Conservation (phyloP, 2,329 filamentous ascomycete species). For the Leptographium radiaticola region DNA sequence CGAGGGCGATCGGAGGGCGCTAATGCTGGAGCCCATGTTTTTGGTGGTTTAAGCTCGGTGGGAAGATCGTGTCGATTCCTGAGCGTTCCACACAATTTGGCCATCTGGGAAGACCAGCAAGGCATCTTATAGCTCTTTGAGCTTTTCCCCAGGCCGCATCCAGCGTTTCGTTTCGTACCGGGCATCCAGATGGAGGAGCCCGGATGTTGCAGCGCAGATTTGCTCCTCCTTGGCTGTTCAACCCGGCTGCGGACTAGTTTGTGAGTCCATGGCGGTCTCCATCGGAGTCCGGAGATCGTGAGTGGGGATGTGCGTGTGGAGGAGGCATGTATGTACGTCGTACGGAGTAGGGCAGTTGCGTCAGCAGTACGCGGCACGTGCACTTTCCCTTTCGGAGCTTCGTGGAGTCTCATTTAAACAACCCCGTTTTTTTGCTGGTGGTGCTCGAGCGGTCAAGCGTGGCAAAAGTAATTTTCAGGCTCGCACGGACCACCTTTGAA, state of each 20-base stretch:
- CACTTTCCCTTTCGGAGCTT: background rate
- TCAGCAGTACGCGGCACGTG: background rate
- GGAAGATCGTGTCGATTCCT: background rate
- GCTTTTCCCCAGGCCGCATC: background rate
- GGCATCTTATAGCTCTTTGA: background rate
- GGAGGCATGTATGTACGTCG: background rate
- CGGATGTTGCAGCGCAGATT: background rate
- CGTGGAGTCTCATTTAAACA: background rate
- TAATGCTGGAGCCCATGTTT: conserved; percentile 8
- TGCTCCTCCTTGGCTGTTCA: background rate
- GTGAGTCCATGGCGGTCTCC: background rate
- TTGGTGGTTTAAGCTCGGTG: background rate
- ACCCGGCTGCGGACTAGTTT: no score
- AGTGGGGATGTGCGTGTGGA: conserved; percentile 5
- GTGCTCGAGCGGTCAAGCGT: conserved; percentile 1
- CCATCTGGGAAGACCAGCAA: background rate
- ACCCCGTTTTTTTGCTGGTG: background rate
- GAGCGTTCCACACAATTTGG: background rate
- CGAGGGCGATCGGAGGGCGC: conserved; percentile 1
- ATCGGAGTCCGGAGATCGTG: conserved; percentile 9
- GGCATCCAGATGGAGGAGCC: background rate
- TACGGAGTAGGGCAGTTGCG: background rate
- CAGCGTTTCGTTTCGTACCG: background rate
- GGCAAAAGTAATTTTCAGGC: conserved; percentile 5
- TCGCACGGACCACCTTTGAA: conserved; percentile 8